Conservation (phyloP, 1,284 basidiomycete species). For the Gomphus sp. region DNA sequence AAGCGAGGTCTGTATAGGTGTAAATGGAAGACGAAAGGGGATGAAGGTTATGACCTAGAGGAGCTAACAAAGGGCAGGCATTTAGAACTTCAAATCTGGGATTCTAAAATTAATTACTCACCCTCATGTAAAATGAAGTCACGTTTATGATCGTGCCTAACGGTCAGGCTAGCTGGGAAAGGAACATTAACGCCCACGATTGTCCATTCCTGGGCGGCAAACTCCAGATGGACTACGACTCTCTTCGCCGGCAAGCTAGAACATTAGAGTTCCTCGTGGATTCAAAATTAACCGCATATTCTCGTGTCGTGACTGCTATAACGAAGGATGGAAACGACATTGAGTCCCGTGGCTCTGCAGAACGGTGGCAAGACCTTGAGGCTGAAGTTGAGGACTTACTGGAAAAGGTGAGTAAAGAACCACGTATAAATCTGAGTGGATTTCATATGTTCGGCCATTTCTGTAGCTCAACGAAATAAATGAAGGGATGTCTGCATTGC, state of each 20-base stretch:
- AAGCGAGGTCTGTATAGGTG: no score
- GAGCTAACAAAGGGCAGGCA: no score
- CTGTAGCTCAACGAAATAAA: conserved; percentile 75
- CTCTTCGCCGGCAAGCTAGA: conserved; percentile 77
- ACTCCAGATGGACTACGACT: conserved; percentile 63
- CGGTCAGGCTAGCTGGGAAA: no score
- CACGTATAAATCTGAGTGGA: neutral
- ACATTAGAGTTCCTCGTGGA: conserved; percentile 89
- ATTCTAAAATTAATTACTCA: no score
- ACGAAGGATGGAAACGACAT: conserved; percentile 55
- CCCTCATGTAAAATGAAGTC: no score
- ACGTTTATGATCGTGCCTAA: no score
- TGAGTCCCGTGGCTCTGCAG: conserved; percentile 59
- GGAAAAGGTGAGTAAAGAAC: conserved; percentile 58
- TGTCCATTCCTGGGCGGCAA: neutral
- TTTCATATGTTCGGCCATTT: conserved; percentile 9
- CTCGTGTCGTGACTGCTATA: conserved; percentile 73
- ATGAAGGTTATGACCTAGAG: no score
- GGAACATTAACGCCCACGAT: neutral
- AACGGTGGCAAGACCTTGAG: conserved; percentile 76
- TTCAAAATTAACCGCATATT: conserved; percentile 83
- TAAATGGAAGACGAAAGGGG: no score
- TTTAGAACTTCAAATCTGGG: no score
- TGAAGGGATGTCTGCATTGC: conserved; percentile 59
- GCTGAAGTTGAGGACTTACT: conserved; percentile 79